Evolutionary conservation across 495 filamentous ascomycete species (phyloP).

Genomic region (Parmelia sp.): DNA sequence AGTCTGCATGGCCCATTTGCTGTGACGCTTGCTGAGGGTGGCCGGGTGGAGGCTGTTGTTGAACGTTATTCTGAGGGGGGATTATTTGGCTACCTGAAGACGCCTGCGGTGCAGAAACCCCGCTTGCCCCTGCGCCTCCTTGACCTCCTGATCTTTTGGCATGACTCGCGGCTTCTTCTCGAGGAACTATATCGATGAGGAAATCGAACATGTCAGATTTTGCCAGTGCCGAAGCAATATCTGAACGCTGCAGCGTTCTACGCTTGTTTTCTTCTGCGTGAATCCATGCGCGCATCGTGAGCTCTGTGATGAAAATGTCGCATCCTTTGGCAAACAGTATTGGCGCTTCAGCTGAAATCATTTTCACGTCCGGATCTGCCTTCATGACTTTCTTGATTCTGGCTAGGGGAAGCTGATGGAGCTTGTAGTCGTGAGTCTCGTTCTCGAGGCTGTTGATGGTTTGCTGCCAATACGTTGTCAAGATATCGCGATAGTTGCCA

Average conservation of each 20-base stretch:
- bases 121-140: conserved; percentile 49
- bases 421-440: conserved; percentile 95
- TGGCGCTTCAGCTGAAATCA: conserved; percentile 97
- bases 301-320: conserved; percentile 98
- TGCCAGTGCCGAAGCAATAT: conserved; percentile 89
- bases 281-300: conserved; percentile 99
- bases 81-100: conserved; percentile 53
- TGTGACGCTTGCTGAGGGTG: conserved; percentile 38
- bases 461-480: conserved; percentile 98
- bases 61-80: conserved; percentile 53
- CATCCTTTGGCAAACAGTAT: conserved; percentile 98
- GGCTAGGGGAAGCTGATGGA: conserved; percentile 90
- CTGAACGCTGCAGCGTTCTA: conserved; percentile 86
- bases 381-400: conserved; percentile 99
- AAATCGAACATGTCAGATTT: conserved; percentile 99
- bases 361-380: conserved; percentile 97
- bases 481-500: conserved; percentile 89
- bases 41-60: conserved; percentile 24
- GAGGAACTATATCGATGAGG: conserved; percentile 95
- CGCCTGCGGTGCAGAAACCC: conserved; percentile 44
- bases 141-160: conserved; percentile 55
- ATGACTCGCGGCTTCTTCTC: conserved; percentile 83
- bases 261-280: conserved; percentile 99
- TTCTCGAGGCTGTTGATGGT: conserved; percentile 89
- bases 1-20: conserved; percentile 67